Percentiles rank a stretch among this genome's conserved stretches.
These are phyloP conservation scores for Comarum palustre DNA, from an alignment of 306 rosid genomes.

Conservation along the genomic window DNA sequence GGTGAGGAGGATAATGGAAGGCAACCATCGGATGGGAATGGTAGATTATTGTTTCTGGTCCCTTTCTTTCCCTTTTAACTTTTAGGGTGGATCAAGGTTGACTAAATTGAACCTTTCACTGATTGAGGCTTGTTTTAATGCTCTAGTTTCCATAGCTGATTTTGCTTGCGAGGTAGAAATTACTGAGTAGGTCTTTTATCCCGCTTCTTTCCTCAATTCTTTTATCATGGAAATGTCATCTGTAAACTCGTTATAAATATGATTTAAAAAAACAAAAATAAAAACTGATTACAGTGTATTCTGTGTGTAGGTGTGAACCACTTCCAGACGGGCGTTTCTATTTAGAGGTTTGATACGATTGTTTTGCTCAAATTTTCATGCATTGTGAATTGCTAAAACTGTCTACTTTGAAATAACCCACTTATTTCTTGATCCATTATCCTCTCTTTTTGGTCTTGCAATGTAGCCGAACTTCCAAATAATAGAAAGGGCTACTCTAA, in stretches of 20 bases:
- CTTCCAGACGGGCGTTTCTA: constrained; percentile 97
- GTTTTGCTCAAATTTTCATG: constrained; percentile 8
- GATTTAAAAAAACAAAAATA: too few species aligned
- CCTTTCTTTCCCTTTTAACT: constrained; percentile 22
- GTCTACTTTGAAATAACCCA: background rate
- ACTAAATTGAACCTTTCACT: constrained; percentile 23
- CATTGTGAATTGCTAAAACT: constrained; percentile 5
- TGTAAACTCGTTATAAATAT: constrained; percentile 2
- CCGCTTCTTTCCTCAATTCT: constrained; percentile 17
- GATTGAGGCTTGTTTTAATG: constrained; percentile 38
- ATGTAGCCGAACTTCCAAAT: background rate
- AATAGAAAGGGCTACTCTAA: background rate
- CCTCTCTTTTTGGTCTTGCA: background rate
- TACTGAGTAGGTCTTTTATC: constrained; percentile 77
- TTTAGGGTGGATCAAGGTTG: constrained; percentile 24
- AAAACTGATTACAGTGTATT: constrained; percentile 1
- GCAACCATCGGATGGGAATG: constrained; percentile 99
- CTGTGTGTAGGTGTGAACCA: constrained; percentile 80
- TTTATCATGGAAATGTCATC: background rate
- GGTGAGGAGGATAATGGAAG: constrained; percentile 99
- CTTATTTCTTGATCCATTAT: background rate
- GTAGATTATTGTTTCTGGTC: constrained; percentile 50
- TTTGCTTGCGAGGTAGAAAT: constrained; percentile 97
- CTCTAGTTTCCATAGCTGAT: constrained; percentile 77
- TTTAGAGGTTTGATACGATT: constrained; percentile 62